A percentile compares a stretch with the other conserved stretches of the same genome.
Evolutionary conservation across 768 basidiomycete species (phyloP).

Genomic region (Suillus paluster): DNA sequence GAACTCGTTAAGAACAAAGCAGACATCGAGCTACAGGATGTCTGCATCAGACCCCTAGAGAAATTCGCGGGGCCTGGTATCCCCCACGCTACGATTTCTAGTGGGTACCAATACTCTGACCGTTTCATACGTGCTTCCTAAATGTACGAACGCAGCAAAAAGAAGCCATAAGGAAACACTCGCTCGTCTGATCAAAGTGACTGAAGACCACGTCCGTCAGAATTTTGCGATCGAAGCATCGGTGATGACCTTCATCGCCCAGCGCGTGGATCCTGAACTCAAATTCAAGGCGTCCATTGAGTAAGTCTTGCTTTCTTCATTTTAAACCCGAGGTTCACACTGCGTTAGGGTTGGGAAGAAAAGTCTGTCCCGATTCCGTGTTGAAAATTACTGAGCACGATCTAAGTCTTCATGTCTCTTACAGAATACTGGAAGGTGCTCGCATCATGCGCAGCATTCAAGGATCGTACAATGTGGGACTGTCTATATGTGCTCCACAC

Average conservation of each 20-base stretch:
- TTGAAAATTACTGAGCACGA: neutral
- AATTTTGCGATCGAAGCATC: neutral
- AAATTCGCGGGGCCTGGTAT: neutral
- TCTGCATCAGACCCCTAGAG: conserved; percentile 7
- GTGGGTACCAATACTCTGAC: neutral
- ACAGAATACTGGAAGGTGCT: conserved; percentile 25
- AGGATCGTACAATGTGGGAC: neutral
- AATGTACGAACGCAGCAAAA: neutral
- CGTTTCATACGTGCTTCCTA: neutral
- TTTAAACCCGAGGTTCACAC: neutral
- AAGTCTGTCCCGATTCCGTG: conserved; percentile 9
- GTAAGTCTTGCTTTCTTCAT: neutral
- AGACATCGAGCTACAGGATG: neutral
- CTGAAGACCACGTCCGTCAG: neutral
- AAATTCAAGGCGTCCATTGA: conserved; percentile 1
- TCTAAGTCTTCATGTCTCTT: conserved; percentile 1
- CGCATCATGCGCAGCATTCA: conserved; percentile 17
- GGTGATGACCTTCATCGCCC: conserved; percentile 6
- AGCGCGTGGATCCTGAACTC: conserved; percentile 1
- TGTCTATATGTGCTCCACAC: conserved; percentile 23
- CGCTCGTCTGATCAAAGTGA: neutral
- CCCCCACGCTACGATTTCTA: neutral
- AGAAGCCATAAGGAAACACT: neutral
- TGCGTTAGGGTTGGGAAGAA: neutral
- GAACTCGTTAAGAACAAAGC: neutral